Evolutionary conservation across 2,329 filamentous ascomycete genomes (phyloP).

Genomic region (Aspergillus sclerotialis): DNA sequence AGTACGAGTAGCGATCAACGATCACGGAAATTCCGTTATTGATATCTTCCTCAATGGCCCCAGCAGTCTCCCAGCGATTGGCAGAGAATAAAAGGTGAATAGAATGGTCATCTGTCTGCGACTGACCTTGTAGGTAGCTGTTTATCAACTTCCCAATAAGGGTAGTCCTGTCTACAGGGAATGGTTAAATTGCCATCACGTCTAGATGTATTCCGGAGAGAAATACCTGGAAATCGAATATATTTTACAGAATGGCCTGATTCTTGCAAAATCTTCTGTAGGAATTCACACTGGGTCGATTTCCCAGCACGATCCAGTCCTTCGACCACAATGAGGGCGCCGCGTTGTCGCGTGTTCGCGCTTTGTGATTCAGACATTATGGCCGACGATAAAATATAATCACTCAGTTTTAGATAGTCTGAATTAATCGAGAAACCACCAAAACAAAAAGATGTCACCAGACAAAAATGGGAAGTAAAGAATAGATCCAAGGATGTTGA

Average conservation of each 20-base stretch:
- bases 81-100: conserved; percentile 88
- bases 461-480: too few relatives aligned
- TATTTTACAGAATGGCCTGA: conserved; percentile 49
- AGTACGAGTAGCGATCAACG: conserved; percentile 92
- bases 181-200: conserved; percentile 6
- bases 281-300: conserved; percentile 74
- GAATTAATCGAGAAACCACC: too few relatives aligned
- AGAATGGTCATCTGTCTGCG: conserved; percentile 74
- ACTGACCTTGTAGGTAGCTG: conserved; percentile 65
- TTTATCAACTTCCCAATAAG: conserved; percentile 84
- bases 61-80: conserved; percentile 72
- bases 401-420: neutral
- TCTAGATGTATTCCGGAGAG: conserved; percentile 1
- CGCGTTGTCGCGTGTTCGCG: conserved; percentile 49
- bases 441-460: too few relatives aligned
- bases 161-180: conserved; percentile 66
- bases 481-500: conserved; percentile 7
- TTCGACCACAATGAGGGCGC: conserved; percentile 76
- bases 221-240: conserved; percentile 59
- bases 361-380: too few relatives aligned
- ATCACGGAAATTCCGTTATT: conserved; percentile 66
- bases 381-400: conserved; percentile 3
- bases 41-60: conserved; percentile 43
- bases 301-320: conserved; percentile 87
- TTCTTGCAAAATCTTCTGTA: conserved; percentile 50